phyloP scores from a whole-genome alignment of 2,329 filamentous ascomycete genomes.

The Colletotrichum limetticola region DNA sequence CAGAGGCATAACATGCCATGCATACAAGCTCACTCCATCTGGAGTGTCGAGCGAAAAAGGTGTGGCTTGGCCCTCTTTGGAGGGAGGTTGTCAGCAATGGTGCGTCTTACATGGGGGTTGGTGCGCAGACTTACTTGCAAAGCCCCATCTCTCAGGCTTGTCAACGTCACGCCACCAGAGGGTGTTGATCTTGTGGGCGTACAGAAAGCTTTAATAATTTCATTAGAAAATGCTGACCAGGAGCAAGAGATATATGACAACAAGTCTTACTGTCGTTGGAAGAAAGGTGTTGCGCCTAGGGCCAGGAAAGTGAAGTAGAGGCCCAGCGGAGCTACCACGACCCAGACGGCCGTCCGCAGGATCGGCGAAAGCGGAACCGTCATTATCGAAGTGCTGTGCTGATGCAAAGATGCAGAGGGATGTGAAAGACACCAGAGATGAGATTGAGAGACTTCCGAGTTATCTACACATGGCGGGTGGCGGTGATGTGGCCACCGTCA shows the following conservation, averaged over 20 bases:
- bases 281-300: slow-evolving; percentile 72
- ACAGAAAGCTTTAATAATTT: slow-evolving; percentile 73
- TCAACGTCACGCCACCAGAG: slow-evolving; percentile 78
- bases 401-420: too few species aligned
- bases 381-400: slow-evolving; percentile 37
- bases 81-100: slow-evolving; percentile 6
- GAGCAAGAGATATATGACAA: not conserved
- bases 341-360: slow-evolving; percentile 58
- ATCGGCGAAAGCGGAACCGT: slow-evolving; percentile 44
- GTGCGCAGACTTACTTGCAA: slow-evolving; percentile 72
- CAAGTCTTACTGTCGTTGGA: slow-evolving; percentile 82
- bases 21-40: slow-evolving; percentile 83
- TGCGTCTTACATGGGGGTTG: not conserved
- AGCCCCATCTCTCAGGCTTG: slow-evolving; percentile 84
- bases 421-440: not conserved
- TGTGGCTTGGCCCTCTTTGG: slow-evolving; percentile 83
- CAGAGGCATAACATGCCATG: slow-evolving; percentile 90
- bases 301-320: slow-evolving; percentile 76
- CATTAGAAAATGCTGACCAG: not conserved
- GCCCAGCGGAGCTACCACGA: slow-evolving; percentile 67
- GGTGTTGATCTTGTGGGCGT: slow-evolving; percentile 83
- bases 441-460: not conserved
- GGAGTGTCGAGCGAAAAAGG: slow-evolving; percentile 81
- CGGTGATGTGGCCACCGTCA: slow-evolving; percentile 12
- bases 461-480: slow-evolving; percentile 28